A percentile compares a stretch with the other conserved stretches of the same genome.
These are phyloP conservation scores for Xylariaceae sp. DNA, from an alignment of 2,329 filamentous ascomycete species.

Conservation along the genomic window DNA sequence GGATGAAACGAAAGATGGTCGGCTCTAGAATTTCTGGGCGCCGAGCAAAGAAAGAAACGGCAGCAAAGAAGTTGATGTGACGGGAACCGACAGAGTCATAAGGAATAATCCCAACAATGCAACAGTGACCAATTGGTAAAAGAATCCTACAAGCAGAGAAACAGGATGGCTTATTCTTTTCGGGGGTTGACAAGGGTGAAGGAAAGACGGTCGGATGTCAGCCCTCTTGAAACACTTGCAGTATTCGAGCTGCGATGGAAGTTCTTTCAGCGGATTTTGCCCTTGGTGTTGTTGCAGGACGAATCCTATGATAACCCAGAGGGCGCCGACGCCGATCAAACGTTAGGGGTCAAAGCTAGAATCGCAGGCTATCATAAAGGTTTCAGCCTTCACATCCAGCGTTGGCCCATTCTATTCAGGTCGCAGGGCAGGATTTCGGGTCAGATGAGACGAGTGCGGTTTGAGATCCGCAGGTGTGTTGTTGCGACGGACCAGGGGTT, in stretches of 20 bases:
- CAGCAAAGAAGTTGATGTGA: constrained; percentile 28
- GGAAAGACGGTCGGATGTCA: constrained; percentile 24
- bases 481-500: constrained; percentile 33
- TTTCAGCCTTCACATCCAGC: constrained; percentile 34
- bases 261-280: background rate
- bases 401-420: too few species aligned
- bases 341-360: constrained; percentile 41
- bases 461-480: constrained; percentile 30
- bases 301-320: constrained; percentile 12
- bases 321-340: constrained; percentile 40
- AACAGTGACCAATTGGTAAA: constrained; percentile 4
- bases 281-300: too few species aligned
- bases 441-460: constrained; percentile 40
- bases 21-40: constrained; percentile 43
- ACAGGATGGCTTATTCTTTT: background rate
- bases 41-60: constrained; percentile 30
- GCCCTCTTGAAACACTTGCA: constrained; percentile 5
- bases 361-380: constrained; percentile 37
- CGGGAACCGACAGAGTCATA: constrained; percentile 36
- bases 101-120: constrained; percentile 26
- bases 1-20: constrained; percentile 38
- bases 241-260: background rate
- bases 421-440: too few species aligned
- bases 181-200: constrained; percentile 18
- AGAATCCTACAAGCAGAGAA: constrained; percentile 6